A percentile compares a stretch with the other conserved stretches of the same genome.
phyloP scores from a whole-genome alignment of 225 moss, liverwort and hornwort genomes.

The Sphagnum contortum region DNA sequence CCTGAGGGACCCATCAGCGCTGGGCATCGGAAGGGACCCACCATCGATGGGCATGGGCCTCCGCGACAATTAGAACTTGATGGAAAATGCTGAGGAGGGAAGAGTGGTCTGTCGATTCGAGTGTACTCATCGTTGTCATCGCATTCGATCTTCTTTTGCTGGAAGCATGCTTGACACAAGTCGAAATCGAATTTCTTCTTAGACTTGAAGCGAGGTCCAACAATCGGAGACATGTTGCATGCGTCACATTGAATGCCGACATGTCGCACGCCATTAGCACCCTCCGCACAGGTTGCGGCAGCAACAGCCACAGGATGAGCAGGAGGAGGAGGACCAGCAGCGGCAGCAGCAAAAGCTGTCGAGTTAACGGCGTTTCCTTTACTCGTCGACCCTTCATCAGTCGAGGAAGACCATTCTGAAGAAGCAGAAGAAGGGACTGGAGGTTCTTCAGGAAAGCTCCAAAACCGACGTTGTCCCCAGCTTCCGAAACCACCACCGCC shows the following conservation, averaged over 20 bases:
- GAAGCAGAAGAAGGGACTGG: no score
- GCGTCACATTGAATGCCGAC: constrained; percentile 66
- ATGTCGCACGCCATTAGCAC: constrained; percentile 19
- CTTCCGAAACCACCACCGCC: no score
- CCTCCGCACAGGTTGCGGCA: not conserved
- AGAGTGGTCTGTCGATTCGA: constrained; percentile 61
- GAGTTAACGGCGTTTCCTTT: not conserved
- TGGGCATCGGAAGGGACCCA: no score
- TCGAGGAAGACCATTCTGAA: no score
- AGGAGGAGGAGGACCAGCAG: not conserved
- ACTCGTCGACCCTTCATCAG: no score
- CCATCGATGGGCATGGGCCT: no score
- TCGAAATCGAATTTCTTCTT: constrained; percentile 46
- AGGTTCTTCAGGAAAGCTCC: no score
- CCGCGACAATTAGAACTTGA: no score
- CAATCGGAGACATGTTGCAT: constrained; percentile 56
- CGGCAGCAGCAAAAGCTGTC: not conserved
- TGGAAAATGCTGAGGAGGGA: constrained; percentile 48
- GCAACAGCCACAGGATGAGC: not conserved
- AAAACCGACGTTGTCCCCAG: no score
- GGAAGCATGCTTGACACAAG: constrained; percentile 54
- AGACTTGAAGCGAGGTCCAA: constrained; percentile 76
- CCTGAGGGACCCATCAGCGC: no score
- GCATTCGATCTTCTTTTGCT: constrained; percentile 15
- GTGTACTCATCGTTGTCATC: constrained; percentile 26